Conservation (phyloP, 1,284 basidiomycete species). For the Inonotus hispidus region DNA sequence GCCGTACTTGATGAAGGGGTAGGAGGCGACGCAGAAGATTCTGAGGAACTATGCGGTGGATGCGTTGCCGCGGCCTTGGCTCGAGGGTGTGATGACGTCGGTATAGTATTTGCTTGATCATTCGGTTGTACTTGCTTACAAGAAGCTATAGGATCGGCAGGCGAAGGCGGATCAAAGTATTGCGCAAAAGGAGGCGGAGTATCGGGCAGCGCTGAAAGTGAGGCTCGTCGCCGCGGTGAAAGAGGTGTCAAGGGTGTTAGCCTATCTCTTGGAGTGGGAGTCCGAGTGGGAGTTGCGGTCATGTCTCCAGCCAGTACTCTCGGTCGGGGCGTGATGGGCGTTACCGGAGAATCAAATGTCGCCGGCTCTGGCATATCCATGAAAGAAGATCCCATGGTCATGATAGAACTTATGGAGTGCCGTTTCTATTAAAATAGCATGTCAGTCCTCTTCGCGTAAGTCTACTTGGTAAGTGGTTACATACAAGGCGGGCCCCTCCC, state of each 20-base stretch:
- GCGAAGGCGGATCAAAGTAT: conserved; percentile 2
- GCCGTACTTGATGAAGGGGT: neutral
- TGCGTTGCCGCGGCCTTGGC: neutral
- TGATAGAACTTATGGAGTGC: conserved; percentile 9
- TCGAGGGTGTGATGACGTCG: neutral
- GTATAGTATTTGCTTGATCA: neutral
- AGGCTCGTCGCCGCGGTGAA: conserved; percentile 2
- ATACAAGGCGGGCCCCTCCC: neutral
- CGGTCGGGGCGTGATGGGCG: neutral
- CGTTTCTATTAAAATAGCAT: neutral
- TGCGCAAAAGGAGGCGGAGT: conserved; percentile 14
- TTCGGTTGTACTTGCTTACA: neutral
- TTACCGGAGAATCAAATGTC: neutral
- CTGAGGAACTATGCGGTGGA: neutral
- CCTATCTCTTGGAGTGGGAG: neutral
- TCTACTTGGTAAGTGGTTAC: neutral
- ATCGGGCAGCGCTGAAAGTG: conserved; percentile 5
- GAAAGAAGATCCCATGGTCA: neutral
- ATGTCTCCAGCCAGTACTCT: neutral
- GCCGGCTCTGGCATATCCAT: neutral
- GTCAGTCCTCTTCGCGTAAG: neutral
- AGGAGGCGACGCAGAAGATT: neutral
- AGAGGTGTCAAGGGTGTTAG: neutral
- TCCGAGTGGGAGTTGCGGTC: neutral
- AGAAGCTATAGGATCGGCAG: neutral